Percentiles rank a stretch among this genome's conserved stretches.
Evolutionary conservation across 441 rosid genomes (phyloP).

Genomic region (Erodium chrysanthum): DNA sequence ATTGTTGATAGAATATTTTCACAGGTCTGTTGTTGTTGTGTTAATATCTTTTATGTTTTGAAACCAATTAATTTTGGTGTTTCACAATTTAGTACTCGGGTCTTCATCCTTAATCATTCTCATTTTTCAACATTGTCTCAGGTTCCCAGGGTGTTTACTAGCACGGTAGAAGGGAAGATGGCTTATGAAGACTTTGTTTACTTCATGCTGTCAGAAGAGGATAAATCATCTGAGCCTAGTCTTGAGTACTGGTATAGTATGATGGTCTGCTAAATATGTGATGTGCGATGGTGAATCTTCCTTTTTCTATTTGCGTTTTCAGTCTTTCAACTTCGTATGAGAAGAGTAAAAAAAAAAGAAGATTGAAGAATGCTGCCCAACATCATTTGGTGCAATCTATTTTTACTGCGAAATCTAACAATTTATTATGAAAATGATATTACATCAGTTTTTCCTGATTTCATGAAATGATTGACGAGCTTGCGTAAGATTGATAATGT

Average conservation of each 20-base stretch:
- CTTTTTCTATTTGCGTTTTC: neutral
- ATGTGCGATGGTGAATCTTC: conserved; percentile 1
- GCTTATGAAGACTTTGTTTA: conserved; percentile 97
- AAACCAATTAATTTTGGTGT: neutral
- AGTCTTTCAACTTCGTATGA: neutral
- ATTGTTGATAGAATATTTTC: conserved; percentile 96
- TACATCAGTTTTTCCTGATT: neutral
- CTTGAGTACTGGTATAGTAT: conserved; percentile 78
- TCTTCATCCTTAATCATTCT: neutral
- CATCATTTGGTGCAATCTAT: neutral
- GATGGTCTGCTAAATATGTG: conserved; percentile 3
- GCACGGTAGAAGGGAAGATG: conserved; percentile 89
- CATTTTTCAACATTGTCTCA: conserved; percentile 24
- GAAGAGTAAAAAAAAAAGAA: neutral
- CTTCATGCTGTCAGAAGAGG: conserved; percentile 95
- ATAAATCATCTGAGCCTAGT: conserved; percentile 90
- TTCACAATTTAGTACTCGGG: neutral
- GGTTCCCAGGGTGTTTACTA: conserved; percentile 83
- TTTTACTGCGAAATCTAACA: neutral
- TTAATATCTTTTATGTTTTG: neutral
- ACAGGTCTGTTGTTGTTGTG: conserved; percentile 52
- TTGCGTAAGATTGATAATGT: neutral
- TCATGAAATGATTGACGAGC: neutral
- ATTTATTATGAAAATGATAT: neutral
- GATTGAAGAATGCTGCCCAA: neutral